Base-by-base conservation (phyloP, 805 yeast genomes). In the Torulaspora microellipsoides region DNA sequence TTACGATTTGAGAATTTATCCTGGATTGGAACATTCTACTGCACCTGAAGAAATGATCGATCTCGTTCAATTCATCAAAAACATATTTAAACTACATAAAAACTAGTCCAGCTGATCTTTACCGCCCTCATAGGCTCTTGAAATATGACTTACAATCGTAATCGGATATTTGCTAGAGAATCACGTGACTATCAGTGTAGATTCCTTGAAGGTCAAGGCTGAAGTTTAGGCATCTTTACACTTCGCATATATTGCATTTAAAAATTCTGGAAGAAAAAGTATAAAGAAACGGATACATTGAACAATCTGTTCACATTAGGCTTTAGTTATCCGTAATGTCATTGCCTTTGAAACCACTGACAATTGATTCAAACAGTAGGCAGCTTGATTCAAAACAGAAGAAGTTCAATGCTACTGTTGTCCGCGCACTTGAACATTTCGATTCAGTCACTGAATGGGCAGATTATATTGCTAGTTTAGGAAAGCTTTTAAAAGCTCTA, bases 371-470 rank as follows among this genome's bases (percentile, higher is more conserved):
- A n/a, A 55, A 51, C 25, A 50, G 40, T 36, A 59, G 57, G 38
- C 65, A 62, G 42, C 50, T 77, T 56, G 76, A 73, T 41, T 65
- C 89, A 1, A 80, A 80, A 55, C 90, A 84, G 58, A 83, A 78
- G 66, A 80, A 84, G 47, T 83, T 81, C 57, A 68, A 72, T 15
- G 71, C 77, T n/a, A 80, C 75, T 45, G 75, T 91, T 10, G 91
- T 85, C 40, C 77, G 81, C 52, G 86, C 93, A 0, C 69, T 93
- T 15, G 73, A 76, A 6, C 71, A 78, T 14, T 91, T 91, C 68
- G 96, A 87, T 40, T 68, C 85, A 1, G 83, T 89, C 1, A 85
- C 81, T 27, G 99, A 93, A 68, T 93, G 99, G 99, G 98, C 99
- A 11, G 99, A 93, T 61, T 89, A 91, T 62, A 93, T 93, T 44